Conservation (phyloP, 2,329 filamentous ascomycete species). For the Penicillium sp. region DNA sequence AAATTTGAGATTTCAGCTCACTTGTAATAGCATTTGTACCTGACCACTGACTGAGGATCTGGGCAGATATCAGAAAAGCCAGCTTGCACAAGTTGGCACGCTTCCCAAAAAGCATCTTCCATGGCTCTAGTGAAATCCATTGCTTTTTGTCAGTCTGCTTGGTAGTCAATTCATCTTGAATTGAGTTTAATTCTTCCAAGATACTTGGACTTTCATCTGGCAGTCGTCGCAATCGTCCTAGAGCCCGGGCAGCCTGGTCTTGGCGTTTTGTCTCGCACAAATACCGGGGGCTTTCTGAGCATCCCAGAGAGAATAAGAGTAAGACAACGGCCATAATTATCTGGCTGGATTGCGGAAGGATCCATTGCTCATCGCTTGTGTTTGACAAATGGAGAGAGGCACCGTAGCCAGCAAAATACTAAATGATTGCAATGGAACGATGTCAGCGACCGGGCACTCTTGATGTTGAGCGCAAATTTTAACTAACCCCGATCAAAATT, state of each 20-base stretch:
- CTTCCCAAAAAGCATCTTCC: not conserved
- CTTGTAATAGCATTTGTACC: constrained; percentile 3
- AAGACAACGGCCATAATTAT: not conserved
- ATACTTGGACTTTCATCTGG: not conserved
- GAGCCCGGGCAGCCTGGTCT: not conserved
- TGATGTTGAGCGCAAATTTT: no score
- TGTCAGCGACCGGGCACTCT: no score
- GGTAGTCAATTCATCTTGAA: not conserved
- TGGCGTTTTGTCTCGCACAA: not conserved
- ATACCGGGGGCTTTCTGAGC: not conserved
- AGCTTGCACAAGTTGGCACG: not conserved
- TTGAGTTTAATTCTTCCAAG: not conserved
- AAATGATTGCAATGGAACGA: not conserved
- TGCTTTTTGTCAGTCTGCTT: not conserved
- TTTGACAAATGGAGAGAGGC: not conserved
- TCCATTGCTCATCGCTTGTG: not conserved
- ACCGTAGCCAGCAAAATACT: not conserved
- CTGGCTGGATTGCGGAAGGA: not conserved
- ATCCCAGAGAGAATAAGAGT: not conserved
- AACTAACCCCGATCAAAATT: not conserved
- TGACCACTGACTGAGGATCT: constrained; percentile 6
- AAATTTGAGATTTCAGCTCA: not conserved
- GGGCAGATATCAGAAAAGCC: not conserved
- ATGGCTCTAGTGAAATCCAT: not conserved
- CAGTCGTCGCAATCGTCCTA: not conserved